Base-by-base conservation (phyloP, 2,329 filamentous ascomycete species). In the Pseudonectria foliicola region DNA sequence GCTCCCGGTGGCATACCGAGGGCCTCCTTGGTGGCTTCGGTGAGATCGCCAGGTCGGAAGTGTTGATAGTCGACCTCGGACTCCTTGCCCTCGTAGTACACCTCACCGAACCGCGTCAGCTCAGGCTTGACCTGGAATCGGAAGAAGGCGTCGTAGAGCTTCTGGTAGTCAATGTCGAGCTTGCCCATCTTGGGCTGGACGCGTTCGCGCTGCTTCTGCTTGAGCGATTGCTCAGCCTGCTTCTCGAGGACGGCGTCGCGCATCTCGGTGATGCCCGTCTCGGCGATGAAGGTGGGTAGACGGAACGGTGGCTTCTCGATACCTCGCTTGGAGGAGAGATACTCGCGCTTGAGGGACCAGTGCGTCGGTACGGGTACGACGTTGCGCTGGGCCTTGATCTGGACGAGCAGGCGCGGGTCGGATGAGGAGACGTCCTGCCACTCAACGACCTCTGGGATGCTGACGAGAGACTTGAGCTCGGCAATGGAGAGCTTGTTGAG, bases 31-130 rank as follows among this genome's bases (percentile, higher is more conserved):
- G 95, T 73, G 49, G 86, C 81, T 36, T 96, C 87, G 49, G 82
- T 92, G 31, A 96, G 63, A 50, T 96, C 89, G 25, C 92, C 92
- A 1, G 92, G 86, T 45, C 88, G 80, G 40, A 95, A 76, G 63
- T 95, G 85, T 50, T 85, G 82, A 44, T 94, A 75, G 57, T 96
- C 94, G 1, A 92, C 95, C 63, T 98, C 92, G 55, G 86, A 92
- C 59, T 98, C 92, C 61, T 98, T 98, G 56, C 92, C 92, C 63
- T 98, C 92, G 59, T 96, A 96, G 62, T 98, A 98, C n/a, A 98
- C 89, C 61, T 98, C 92, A 27, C 92, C 92, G 51, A 95, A 98
- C 28, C 89, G 77, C 23, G 92, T 96, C 44, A 98, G 67, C 49
- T 88, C 81, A 0, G 92, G 92, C 63, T 98, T 98, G 27, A 87